Evolutionary conservation across 176 grass and related monocot species (phyloP), one percentile per base, ranked within the genome.

Genomic region (barley (Hordeum vulgare)): DNA sequence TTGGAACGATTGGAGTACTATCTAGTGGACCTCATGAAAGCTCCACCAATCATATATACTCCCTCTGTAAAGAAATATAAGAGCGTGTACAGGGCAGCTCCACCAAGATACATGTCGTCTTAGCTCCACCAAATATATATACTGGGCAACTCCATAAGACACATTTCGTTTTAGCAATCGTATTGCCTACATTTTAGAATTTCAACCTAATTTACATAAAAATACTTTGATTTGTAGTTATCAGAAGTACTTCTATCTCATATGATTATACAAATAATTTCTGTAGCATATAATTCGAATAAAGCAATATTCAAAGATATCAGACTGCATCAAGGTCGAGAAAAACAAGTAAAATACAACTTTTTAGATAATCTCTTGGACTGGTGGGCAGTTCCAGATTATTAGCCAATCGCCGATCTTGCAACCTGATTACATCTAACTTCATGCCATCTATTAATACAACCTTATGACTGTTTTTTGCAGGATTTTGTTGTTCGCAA

Each of bases 401-500:
- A 28, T 45, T 41, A 51, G 15, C 15, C 47, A 18, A 49, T 51
- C 15, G 15, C n/a, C 1, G 7, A 47, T 26, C 40, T 72, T 27
- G 39, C 7, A 47, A 72, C 23, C 35, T 45, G 17, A 14, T 4
- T 63, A 62, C 15, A 28, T 63, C 15, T 44, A 68, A 81, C 28
- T 80, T 63, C 23, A 71, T 80, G 26, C 35, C 20, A 60, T 51
- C n/a, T 18, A 77, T 33, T 24, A 3, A n/a, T 79, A 26, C 10
- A 78, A 78, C 65, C 42, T 74, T 34, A 76, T 56, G 29, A 29
- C 28, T 76, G 11, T 4, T 44, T 17, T 76, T 45, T 88, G 71
- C 89, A 98, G 96, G 96, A 98, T 89, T 98, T 98, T 92, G 96
- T 96, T 64, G 91, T 98, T 53, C 79, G 93, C n/a, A 96, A 98